These are phyloP conservation scores for Haematococcus lacustris DNA, from an alignment of 139 green algal species.

Conservation along the genomic window DNA sequence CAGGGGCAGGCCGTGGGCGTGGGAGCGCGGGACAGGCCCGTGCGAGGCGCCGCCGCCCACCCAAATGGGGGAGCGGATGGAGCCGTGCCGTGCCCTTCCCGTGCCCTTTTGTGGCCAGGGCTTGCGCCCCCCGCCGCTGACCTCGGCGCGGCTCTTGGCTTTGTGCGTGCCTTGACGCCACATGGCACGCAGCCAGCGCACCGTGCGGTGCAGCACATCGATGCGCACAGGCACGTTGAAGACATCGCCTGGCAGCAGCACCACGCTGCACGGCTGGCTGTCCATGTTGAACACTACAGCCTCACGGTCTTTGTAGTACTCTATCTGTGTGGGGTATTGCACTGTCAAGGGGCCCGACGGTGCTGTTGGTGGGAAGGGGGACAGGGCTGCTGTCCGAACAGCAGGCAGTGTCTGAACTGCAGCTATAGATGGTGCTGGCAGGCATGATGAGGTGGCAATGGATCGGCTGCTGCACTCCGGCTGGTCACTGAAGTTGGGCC, in stretches of 20 bases:
- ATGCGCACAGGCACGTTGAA: conserved; percentile 61
- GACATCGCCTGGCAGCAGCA: conserved; percentile 28
- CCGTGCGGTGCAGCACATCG: conserved; percentile 83
- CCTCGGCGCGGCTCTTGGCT: conserved; percentile 45
- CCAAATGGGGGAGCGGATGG: conserved; percentile 67
- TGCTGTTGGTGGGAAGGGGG: conserved; percentile 9
- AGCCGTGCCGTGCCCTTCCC: conserved; percentile 81
- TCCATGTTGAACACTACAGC: conserved; percentile 22
- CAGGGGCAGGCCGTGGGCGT: conserved; percentile 60
- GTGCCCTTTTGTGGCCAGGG: conserved; percentile 93
- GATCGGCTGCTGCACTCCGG: neutral
- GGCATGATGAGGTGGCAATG: neutral
- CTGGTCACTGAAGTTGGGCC: neutral
- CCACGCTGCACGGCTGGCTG: conserved; percentile 8
- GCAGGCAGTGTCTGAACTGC: neutral
- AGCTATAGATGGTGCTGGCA: neutral
- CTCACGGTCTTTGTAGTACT: conserved; percentile 23
- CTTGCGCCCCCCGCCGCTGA: conserved; percentile 89
- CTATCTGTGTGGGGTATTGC: conserved; percentile 14
- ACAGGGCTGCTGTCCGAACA: neutral
- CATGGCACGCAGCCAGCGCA: conserved; percentile 84
- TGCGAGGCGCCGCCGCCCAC: conserved; percentile 69
- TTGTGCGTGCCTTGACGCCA: conserved; percentile 83
- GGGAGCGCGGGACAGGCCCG: conserved; percentile 64
- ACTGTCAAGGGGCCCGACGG: conserved; percentile 15